Base-by-base conservation (phyloP, 805 yeast species). In the Wickerhamiella azyma region DNA sequence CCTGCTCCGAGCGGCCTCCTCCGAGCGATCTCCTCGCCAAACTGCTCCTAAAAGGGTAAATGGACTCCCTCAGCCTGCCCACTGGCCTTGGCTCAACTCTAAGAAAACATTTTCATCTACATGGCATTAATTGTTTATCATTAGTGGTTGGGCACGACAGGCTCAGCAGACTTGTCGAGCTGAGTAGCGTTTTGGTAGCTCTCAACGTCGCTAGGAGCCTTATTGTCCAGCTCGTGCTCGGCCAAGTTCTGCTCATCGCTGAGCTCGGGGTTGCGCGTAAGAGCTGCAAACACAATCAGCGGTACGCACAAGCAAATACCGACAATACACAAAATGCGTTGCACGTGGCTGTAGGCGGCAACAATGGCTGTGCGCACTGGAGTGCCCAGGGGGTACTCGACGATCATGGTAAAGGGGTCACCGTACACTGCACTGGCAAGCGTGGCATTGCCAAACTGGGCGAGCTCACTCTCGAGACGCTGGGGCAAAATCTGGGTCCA, bases 401-500 rank as follows among this genome's bases (percentile, higher is more conserved):
- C 3, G 11, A 35, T 17, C 24, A 16, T 11, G 2, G 10, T 14
- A 8, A 35, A 18, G 2, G 37, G 37, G 13, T 17, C 9, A 4
- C n/a, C 24, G 24, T 35, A 35, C 13, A 35, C 16, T 2, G 19
- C 13, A 10, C n/a, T 16, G 5, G 24, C 37, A 10, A 35, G 37
- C n/a, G 28, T 24, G 5, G 33, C 11, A n/a, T 30, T 30, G 33
- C 33, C 33, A 3, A 30, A 13, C 10, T 52, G 39, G 17, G 58
- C 56, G 9, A 72, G 50, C 45, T 69, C 55, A 40, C 64, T 60
- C 28, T 55, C 47, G 41, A 76, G 60, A 53, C 68, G 57, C 18
- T 57, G 55, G 56, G 75, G 80, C 54, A 81, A 64, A 14, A 67
- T 57, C 52, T 77, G 75, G 11, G 82, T 74, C 85, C 85, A 81